Evolutionary conservation across 306 rosid genomes (phyloP).

Genomic region (Carpinus fangiana): DNA sequence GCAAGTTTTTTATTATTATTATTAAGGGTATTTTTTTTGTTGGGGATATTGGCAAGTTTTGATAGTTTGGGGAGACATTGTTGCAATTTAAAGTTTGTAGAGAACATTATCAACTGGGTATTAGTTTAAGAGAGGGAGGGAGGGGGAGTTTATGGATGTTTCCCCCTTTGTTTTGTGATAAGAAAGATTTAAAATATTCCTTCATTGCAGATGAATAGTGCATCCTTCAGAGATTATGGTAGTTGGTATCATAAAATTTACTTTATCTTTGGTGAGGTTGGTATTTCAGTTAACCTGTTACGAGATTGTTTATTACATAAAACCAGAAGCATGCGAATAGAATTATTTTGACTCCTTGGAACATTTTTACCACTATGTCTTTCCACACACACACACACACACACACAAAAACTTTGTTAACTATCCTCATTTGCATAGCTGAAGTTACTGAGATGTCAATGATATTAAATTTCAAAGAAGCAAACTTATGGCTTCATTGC

Average conservation of each 20-base stretch:
- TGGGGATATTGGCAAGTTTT: neutral
- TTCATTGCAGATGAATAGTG: neutral
- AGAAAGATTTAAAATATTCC: neutral
- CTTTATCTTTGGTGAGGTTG: neutral
- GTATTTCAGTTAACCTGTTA: too few relatives aligned
- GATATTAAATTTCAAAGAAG: conserved; percentile 4
- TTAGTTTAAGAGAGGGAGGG: too few relatives aligned
- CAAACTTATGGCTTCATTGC: conserved; percentile 17
- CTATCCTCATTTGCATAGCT: neutral
- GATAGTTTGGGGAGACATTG: too few relatives aligned
- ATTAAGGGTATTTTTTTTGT: too few relatives aligned
- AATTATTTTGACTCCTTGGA: neutral
- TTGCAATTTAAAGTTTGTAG: too few relatives aligned
- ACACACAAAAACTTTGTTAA: neutral
- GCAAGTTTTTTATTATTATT: too few relatives aligned
- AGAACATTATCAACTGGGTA: too few relatives aligned
- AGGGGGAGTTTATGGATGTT: too few relatives aligned
- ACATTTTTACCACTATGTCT: too few relatives aligned
- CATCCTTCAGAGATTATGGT: neutral
- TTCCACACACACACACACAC: too few relatives aligned
- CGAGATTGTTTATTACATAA: neutral
- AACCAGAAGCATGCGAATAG: neutral
- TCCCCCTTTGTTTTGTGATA: too few relatives aligned
- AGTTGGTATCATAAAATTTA: too few relatives aligned
- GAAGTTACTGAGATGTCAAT: neutral